phyloP scores from a whole-genome alignment of 495 filamentous ascomycete species.

The Amniculicola lignicola region DNA sequence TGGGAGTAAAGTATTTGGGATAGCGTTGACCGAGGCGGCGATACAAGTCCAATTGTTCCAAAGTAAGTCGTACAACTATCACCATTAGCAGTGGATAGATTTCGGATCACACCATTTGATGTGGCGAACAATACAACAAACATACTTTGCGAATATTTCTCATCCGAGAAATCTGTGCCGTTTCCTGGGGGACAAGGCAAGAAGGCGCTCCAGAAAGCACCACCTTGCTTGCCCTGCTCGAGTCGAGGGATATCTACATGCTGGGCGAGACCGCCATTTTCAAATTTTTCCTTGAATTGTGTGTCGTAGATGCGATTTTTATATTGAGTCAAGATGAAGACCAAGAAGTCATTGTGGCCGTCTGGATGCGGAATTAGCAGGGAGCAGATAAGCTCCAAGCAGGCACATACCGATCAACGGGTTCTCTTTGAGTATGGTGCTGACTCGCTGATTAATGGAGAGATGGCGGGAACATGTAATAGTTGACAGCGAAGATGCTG shows the following conservation, averaged over 20 bases:
- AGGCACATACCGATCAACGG: conserved; percentile 69
- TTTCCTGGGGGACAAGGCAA: conserved; percentile 67
- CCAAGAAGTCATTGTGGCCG: conserved; percentile 87
- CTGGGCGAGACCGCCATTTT: conserved; percentile 58
- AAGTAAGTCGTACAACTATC: conserved; percentile 64
- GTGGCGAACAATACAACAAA: too few relatives aligned
- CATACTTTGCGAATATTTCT: conserved; percentile 60
- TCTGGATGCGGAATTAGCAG: conserved; percentile 53
- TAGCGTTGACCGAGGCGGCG: conserved; percentile 64
- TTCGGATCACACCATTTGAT: too few relatives aligned
- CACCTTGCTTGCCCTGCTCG: conserved; percentile 58
- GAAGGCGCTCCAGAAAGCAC: conserved; percentile 91
- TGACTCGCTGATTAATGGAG: conserved; percentile 63
- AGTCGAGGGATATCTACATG: conserved; percentile 79
- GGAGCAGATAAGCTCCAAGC: neutral
- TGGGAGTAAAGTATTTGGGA: conserved; percentile 63
- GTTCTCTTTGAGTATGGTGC: conserved; percentile 64
- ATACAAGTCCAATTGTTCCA: conserved; percentile 82
- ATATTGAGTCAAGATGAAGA: conserved; percentile 63
- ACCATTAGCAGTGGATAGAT: too few relatives aligned
- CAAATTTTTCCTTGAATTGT: conserved; percentile 68
- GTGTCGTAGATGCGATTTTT: conserved; percentile 73
- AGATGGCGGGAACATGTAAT: neutral
- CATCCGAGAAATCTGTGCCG: conserved; percentile 66
- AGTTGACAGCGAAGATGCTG: neutral